Percentiles rank a stretch among this genome's conserved stretches.
These are phyloP conservation scores for Gossypium schwendimanii DNA, from an alignment of 441 rosid genomes.

Conservation along the genomic window DNA sequence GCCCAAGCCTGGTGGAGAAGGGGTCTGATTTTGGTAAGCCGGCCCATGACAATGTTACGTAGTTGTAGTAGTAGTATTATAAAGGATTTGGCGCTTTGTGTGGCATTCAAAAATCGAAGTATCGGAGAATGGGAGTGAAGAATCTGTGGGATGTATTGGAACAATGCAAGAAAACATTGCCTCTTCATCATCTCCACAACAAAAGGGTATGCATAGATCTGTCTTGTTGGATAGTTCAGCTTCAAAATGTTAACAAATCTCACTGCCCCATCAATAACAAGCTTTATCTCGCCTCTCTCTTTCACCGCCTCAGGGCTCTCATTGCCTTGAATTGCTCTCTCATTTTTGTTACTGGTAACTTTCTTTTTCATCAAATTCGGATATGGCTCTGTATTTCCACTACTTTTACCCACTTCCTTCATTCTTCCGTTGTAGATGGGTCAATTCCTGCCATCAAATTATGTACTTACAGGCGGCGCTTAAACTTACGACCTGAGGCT, in stretches of 20 bases:
- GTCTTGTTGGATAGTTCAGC: slow-evolving; percentile 88
- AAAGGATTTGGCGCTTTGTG: too few relatives aligned
- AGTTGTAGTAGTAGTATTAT: too few relatives aligned
- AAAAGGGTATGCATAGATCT: slow-evolving; percentile 81
- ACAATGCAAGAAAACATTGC: slow-evolving; percentile 76
- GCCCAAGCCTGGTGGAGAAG: not conserved
- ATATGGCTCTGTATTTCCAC: too few relatives aligned
- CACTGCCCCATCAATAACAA: slow-evolving; percentile 45
- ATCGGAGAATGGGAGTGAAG: slow-evolving; percentile 69
- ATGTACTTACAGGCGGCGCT: slow-evolving; percentile 64
- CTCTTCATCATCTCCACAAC: slow-evolving; percentile 80
- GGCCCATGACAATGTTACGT: not conserved
- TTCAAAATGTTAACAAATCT: slow-evolving; percentile 56
- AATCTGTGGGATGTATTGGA: slow-evolving; percentile 75
- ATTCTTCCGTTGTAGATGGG: slow-evolving; percentile 32
- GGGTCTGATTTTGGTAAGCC: not conserved
- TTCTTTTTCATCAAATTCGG: not conserved
- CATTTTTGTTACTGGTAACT: slow-evolving; percentile 62
- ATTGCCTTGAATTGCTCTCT: slow-evolving; percentile 77
- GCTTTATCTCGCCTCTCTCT: slow-evolving; percentile 61
- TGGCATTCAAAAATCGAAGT: too few relatives aligned
- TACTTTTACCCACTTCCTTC: not conserved
- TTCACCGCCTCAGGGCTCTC: slow-evolving; percentile 87
- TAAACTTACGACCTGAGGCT: slow-evolving; percentile 55
- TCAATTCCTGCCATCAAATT: slow-evolving; percentile 84